phyloP scores from a whole-genome alignment of 1,139 yeast species.

The Torulaspora pretoriensis region DNA sequence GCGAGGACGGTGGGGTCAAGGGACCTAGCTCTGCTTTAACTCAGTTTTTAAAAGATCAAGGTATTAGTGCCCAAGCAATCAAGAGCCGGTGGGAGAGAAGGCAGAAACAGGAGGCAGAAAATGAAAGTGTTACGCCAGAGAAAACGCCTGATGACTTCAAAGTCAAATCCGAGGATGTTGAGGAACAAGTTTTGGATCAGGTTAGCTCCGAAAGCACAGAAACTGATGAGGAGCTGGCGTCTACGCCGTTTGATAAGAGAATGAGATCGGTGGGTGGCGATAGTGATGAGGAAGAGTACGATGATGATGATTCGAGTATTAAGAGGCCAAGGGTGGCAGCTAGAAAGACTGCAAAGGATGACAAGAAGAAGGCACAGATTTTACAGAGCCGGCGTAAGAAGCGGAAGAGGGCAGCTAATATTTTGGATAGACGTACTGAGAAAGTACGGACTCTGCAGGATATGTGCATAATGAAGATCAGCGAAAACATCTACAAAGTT shows the following conservation, averaged over 20 bases:
- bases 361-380: slow-evolving; percentile 43
- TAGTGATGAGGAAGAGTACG: slow-evolving; percentile 34
- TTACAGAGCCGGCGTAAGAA: slow-evolving; percentile 63
- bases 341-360: slow-evolving; percentile 6
- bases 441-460: slow-evolving; percentile 74
- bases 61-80: slow-evolving; percentile 79
- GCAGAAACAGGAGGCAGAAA: slow-evolving; percentile 30
- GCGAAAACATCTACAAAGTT: slow-evolving; percentile 51
- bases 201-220: slow-evolving; percentile 14
- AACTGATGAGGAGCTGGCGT: slow-evolving; percentile 18
- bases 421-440: slow-evolving; percentile 65
- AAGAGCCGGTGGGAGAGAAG: slow-evolving; percentile 49
- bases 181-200: slow-evolving; percentile 2
- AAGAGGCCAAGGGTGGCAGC: slow-evolving; percentile 5
- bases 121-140: slow-evolving; percentile 9
- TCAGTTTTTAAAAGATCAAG: slow-evolving; percentile 73
- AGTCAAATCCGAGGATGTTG: slow-evolving; percentile 6
- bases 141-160: neutral
- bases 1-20: slow-evolving; percentile 48
- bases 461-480: slow-evolving; percentile 65
- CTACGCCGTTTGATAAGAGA: slow-evolving; percentile 10
- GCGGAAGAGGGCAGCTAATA: slow-evolving; percentile 76
- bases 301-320: slow-evolving; percentile 11
- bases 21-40: slow-evolving; percentile 82
- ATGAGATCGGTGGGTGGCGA: slow-evolving; percentile 21